Conservation (phyloP, 2,329 filamentous ascomycete species). For the Ophiocordyceps camponoti-rufipedis region DNA sequence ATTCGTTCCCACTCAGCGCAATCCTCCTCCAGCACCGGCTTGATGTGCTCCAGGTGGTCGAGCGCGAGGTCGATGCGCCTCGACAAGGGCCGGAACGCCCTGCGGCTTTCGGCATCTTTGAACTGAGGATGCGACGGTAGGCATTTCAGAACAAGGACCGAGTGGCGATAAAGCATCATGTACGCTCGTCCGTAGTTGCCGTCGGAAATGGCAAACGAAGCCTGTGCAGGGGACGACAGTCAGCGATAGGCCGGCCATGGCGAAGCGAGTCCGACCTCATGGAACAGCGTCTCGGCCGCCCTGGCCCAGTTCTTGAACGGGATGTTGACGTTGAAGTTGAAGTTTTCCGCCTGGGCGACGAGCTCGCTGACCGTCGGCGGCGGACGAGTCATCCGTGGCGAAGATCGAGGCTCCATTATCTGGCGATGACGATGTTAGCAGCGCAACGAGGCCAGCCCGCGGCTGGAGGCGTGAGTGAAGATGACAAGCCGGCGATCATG, state of each 20-base stretch:
- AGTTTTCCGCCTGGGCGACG: constrained; percentile 54
- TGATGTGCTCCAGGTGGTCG: constrained; percentile 56
- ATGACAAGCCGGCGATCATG: constrained; percentile 1
- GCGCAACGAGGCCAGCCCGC: constrained; percentile 1
- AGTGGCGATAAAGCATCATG: constrained; percentile 78
- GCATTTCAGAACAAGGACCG: constrained; percentile 61
- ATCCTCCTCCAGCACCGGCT: constrained; percentile 55
- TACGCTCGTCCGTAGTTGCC: constrained; percentile 79
- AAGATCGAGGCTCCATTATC: constrained; percentile 11
- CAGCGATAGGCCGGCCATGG: background rate
- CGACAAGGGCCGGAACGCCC: constrained; percentile 35
- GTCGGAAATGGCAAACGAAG: constrained; percentile 68
- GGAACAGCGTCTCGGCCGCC: constrained; percentile 59
- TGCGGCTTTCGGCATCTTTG: constrained; percentile 44
- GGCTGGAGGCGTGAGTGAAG: constrained; percentile 1
- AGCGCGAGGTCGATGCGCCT: constrained; percentile 39
- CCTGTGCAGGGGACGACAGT: constrained; percentile 28
- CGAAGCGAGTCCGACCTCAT: constrained; percentile 44
- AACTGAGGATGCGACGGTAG: constrained; percentile 62
- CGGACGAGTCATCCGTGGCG: constrained; percentile 29
- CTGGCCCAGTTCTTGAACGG: constrained; percentile 67
- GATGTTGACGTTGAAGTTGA: constrained; percentile 62
- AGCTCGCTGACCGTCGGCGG: constrained; percentile 63
- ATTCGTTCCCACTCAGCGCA: constrained; percentile 49
- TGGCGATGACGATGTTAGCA: constrained; percentile 1